Conservation (phyloP, 1,284 basidiomycete genomes). For the Malassezia brasiliensis region DNA sequence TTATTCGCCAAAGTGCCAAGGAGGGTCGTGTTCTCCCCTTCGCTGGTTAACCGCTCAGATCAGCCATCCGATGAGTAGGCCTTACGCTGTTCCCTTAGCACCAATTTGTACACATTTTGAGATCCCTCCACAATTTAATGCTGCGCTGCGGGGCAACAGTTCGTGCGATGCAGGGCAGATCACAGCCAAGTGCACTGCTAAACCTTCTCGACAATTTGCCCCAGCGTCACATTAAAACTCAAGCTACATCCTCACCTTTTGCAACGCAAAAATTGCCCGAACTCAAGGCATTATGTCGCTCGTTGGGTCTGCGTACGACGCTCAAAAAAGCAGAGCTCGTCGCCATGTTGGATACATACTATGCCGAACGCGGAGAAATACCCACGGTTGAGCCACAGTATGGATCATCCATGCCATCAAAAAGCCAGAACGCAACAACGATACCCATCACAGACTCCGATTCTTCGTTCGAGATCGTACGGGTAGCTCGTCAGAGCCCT, state of each 20-base stretch:
- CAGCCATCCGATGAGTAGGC: background rate
- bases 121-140: background rate
- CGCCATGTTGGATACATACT: background rate
- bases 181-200: background rate
- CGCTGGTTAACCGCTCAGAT: background rate
- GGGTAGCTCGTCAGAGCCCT: too few species aligned
- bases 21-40: constrained; percentile 25
- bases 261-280: too few species aligned
- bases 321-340: background rate
- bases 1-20: constrained; percentile 28
- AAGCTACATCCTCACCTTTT: too few species aligned
- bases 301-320: background rate
- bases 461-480: too few species aligned
- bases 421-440: too few species aligned
- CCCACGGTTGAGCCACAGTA: too few species aligned
- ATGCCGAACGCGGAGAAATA: background rate
- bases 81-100: too few species aligned
- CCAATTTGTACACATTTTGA: background rate
- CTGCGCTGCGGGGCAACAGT: background rate
- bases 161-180: background rate
- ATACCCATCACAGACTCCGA: too few species aligned
- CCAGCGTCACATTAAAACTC: too few species aligned
- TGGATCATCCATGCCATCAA: too few species aligned
- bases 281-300: too few species aligned
- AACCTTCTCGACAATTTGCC: background rate